Evolutionary conservation across 1,284 basidiomycete genomes (phyloP).

Genomic region (Clitocybe nebularis): DNA sequence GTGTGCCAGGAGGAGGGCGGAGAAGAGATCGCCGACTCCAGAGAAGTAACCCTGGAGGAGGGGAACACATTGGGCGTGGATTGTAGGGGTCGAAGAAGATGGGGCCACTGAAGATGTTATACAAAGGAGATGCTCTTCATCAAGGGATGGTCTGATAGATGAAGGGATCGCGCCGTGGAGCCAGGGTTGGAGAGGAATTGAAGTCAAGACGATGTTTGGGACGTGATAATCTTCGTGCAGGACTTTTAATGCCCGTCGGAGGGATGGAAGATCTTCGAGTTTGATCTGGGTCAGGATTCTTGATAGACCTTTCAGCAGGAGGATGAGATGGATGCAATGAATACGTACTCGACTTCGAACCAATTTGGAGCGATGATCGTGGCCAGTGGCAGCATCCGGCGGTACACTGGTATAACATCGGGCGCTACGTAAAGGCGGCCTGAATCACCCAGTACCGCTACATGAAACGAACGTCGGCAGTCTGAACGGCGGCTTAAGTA

Average conservation of each 20-base stretch:
- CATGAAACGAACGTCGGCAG: slow-evolving; percentile 2
- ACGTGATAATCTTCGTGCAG: slow-evolving; percentile 77
- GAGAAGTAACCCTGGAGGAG: slow-evolving; percentile 91
- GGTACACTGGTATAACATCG: slow-evolving; percentile 89
- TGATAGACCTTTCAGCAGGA: slow-evolving; percentile 10
- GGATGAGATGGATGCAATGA: slow-evolving; percentile 3
- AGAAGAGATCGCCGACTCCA: slow-evolving; percentile 96
- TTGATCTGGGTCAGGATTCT: slow-evolving; percentile 74
- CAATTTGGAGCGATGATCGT: slow-evolving; percentile 97
- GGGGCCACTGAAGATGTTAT: slow-evolving; percentile 56
- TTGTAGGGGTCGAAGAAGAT: slow-evolving; percentile 20
- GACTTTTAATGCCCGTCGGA: slow-evolving; percentile 65
- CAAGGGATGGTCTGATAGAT: slow-evolving; percentile 33
- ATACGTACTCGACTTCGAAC: slow-evolving; percentile 91
- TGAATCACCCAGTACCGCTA: slow-evolving; percentile 88
- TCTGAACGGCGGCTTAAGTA: neutral
- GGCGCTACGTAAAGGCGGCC: slow-evolving; percentile 86
- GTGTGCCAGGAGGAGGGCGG: slow-evolving; percentile 86
- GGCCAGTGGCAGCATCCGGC: slow-evolving; percentile 71
- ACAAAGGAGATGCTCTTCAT: slow-evolving; percentile 64
- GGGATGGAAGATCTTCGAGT: slow-evolving; percentile 62
- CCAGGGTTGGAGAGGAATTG: slow-evolving; percentile 68
- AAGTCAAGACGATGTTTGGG: slow-evolving; percentile 89
- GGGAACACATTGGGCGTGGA: slow-evolving; percentile 74
- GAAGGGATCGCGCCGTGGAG: slow-evolving; percentile 47